A percentile compares a stretch with the other conserved stretches of the same genome.
These are phyloP conservation scores for Phenoliferia sp. DNA, from an alignment of 1,284 basidiomycete genomes.

Conservation along the genomic window DNA sequence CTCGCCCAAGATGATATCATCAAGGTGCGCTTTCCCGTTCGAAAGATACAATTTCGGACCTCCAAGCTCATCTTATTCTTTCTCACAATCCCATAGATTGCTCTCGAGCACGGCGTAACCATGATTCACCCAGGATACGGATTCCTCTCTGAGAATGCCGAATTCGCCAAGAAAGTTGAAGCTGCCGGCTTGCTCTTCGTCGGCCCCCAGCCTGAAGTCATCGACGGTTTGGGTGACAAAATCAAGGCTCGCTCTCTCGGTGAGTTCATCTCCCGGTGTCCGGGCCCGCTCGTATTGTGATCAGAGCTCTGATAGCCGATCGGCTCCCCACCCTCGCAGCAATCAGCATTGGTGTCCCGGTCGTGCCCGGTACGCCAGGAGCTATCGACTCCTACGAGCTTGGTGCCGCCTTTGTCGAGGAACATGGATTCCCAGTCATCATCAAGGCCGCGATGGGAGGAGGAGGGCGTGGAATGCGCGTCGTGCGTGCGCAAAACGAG, in stretches of 20 bases:
- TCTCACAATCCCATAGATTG: slow-evolving; percentile 57
- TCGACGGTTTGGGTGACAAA: slow-evolving; percentile 97
- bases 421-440: slow-evolving; percentile 89
- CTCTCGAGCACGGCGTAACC: slow-evolving; percentile 64
- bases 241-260: slow-evolving; percentile 73
- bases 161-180: slow-evolving; percentile 93
- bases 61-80: not conserved
- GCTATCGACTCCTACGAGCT: slow-evolving; percentile 79
- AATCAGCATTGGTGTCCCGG: slow-evolving; percentile 83
- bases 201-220: slow-evolving; percentile 92
- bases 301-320: not conserved
- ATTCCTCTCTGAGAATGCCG: slow-evolving; percentile 95
- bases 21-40: slow-evolving; percentile 29
- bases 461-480: slow-evolving; percentile 97
- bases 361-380: slow-evolving; percentile 96
- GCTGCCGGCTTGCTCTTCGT: slow-evolving; percentile 96
- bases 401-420: slow-evolving; percentile 82
- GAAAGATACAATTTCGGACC: not conserved
- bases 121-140: slow-evolving; percentile 94
- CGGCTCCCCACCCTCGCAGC: slow-evolving; percentile 48
- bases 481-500: slow-evolving; percentile 85
- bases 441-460: slow-evolving; percentile 66
- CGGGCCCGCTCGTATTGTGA: not conserved
- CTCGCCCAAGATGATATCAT: slow-evolving; percentile 98
- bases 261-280: slow-evolving; percentile 40